Base-by-base conservation (phyloP, 1,284 basidiomycete genomes). In the Malassezia psittaci region DNA sequence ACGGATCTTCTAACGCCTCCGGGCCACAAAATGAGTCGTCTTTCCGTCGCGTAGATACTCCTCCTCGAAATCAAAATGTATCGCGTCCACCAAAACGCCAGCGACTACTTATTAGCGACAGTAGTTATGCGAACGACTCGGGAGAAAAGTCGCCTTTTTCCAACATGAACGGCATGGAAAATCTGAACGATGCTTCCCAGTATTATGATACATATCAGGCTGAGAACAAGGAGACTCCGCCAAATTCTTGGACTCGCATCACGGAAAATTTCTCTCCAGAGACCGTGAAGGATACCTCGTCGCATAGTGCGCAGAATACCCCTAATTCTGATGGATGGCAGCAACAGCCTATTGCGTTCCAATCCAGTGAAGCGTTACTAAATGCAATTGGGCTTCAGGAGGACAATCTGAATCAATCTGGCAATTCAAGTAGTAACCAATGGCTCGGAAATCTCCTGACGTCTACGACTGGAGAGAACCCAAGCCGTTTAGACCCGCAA, bases 291-390 rank as follows among this genome's bases (percentile, higher is more conserved):
- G 43, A 45, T 45, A 19, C 43, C 24, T 18, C 43, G 9, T 18
- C 13, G 11, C 45, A 34, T 9, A 29, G 24, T 11, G 6, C 24
- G 5, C 45, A 21, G 7, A 9, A 5, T 9, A 35, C 45, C 16
- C 45, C 45, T 9, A 35, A n/a, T 13, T 8, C 33, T 2, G 24
- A 45, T 15, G 15, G 43, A 13, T 32, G 21, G 24, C 33, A 35
- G 11, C 45, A 33, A 4, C 32, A 47, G n/a, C 24, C 24, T 29
- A 35, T 36, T 8, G 10, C 45, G 15, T 36, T 47, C 8, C 63
- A 69, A 40, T 64, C 68, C 11, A 61, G 61, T 47, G 60, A 61
- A 12, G 61, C 67, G 46, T 59, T 70, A 37, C 44, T 70, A 19
- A 65, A 64, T 35, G 68, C 68, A 7, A 50, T 69, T 12, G 11